Evolutionary conservation across 305 asterid genomes (phyloP).

Genomic region (Coffea humblotiana): DNA sequence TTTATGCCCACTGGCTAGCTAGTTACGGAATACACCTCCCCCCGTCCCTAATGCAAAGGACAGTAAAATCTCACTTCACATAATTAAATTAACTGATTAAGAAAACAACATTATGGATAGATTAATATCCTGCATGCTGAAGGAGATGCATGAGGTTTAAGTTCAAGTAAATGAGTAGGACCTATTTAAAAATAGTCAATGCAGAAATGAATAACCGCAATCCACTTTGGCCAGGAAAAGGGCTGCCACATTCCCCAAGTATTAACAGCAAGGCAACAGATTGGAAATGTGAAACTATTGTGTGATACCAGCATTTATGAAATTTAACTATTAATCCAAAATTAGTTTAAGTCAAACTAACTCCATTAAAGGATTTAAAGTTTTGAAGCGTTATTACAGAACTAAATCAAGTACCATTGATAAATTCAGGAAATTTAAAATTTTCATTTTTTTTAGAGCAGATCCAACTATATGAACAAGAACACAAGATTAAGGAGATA

Average conservation of each 20-base stretch:
- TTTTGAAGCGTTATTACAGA: neutral
- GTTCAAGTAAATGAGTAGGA: too few species aligned
- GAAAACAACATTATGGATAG: too few species aligned
- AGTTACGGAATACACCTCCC: too few species aligned
- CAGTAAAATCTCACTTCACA: too few species aligned
- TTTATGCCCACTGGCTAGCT: too few species aligned
- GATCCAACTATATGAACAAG: neutral
- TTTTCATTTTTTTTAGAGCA: neutral
- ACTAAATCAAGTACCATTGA: neutral
- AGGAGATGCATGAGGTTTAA: too few species aligned
- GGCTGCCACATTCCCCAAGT: neutral
- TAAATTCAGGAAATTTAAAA: neutral
- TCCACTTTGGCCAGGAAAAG: neutral
- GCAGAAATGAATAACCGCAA: too few species aligned
- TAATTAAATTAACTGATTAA: too few species aligned
- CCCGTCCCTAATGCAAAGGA: too few species aligned
- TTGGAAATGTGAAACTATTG: neutral
- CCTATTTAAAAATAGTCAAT: too few species aligned
- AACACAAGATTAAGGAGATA: neutral
- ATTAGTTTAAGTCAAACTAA: neutral
- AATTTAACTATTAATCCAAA: neutral
- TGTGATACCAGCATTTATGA: neutral
- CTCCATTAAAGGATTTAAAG: neutral
- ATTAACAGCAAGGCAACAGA: neutral
- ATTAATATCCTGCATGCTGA: too few species aligned